phyloP scores from a whole-genome alignment of 176 grass and related monocot genomes.

The Rhynchospora breviuscula region DNA sequence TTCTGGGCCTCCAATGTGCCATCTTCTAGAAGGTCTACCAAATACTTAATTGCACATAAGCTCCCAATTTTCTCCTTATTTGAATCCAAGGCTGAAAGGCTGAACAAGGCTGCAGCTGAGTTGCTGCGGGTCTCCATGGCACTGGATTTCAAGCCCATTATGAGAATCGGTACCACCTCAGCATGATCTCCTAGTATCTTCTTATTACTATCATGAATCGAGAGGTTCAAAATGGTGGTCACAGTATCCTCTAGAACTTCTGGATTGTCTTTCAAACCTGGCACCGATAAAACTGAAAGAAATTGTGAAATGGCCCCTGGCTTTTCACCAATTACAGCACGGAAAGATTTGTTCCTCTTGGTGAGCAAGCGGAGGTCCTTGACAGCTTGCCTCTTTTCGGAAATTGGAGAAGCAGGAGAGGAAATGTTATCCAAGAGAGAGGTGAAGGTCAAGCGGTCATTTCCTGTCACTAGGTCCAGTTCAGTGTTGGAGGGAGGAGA shows the following conservation, averaged over 20 bases:
- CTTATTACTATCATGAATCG: conserved; percentile 82
- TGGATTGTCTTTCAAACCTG: conserved; percentile 44
- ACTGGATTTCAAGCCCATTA: conserved; percentile 48
- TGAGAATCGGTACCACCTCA: conserved; percentile 53
- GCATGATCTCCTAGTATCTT: conserved; percentile 62
- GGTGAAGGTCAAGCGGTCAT: conserved; percentile 42
- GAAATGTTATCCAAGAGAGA: conserved; percentile 57
- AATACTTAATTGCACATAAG: conserved; percentile 48
- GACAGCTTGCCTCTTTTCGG: conserved; percentile 51
- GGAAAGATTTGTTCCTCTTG: conserved; percentile 57
- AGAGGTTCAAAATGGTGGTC: conserved; percentile 78
- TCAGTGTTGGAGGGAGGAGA: conserved; percentile 32
- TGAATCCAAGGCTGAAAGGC: conserved; percentile 65
- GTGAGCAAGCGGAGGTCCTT: conserved; percentile 60
- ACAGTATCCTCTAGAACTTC: conserved; percentile 70
- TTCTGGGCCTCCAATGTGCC: conserved; percentile 60
- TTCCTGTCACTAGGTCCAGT: conserved; percentile 30
- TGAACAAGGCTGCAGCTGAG: conserved; percentile 72
- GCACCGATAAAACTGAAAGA: conserved; percentile 40
- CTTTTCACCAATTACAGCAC: conserved; percentile 61
- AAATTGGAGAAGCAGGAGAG: conserved; percentile 24
- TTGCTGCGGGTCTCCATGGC: conserved; percentile 69
- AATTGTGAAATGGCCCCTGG: conserved; percentile 53
- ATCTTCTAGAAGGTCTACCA: conserved; percentile 63
- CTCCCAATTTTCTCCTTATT: conserved; percentile 68